A percentile compares a stretch with the other conserved stretches of the same genome.
phyloP scores from a whole-genome alignment of 305 asterid genomes.

The Solanum hybrid region DNA sequence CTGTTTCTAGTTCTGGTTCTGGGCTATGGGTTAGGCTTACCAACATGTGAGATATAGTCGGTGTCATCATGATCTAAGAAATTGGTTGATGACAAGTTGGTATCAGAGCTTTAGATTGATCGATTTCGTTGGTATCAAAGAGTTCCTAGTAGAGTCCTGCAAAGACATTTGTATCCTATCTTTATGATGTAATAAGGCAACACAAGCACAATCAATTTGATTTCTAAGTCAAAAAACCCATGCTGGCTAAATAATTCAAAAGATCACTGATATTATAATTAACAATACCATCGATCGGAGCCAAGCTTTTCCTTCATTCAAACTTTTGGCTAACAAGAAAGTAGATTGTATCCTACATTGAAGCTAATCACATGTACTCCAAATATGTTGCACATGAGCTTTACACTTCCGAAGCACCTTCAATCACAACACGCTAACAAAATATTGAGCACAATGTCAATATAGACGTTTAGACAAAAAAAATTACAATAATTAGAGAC shows the following conservation, averaged over 20 bases:
- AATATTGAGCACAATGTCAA: too few species aligned
- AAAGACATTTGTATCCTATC: too few species aligned
- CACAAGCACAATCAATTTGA: not conserved
- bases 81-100: not conserved
- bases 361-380: not conserved
- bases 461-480: not conserved
- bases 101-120: too few species aligned
- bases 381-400: too few species aligned
- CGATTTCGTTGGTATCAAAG: too few species aligned
- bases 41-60: not conserved
- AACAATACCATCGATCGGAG: not conserved
- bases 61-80: not conserved
- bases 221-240: not conserved
- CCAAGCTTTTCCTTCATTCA: not conserved
- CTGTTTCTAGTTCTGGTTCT: not conserved
- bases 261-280: too few species aligned
- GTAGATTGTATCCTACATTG: too few species aligned
- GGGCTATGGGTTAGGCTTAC: not conserved
- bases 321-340: not conserved
- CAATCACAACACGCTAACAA: too few species aligned
- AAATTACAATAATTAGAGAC: not conserved
- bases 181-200: not conserved
- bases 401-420: not conserved
- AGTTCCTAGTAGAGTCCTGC: not conserved
- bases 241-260: too few species aligned